Base-by-base conservation (phyloP, 176 grass and related monocot species). In the Hordeum marinum region DNA sequence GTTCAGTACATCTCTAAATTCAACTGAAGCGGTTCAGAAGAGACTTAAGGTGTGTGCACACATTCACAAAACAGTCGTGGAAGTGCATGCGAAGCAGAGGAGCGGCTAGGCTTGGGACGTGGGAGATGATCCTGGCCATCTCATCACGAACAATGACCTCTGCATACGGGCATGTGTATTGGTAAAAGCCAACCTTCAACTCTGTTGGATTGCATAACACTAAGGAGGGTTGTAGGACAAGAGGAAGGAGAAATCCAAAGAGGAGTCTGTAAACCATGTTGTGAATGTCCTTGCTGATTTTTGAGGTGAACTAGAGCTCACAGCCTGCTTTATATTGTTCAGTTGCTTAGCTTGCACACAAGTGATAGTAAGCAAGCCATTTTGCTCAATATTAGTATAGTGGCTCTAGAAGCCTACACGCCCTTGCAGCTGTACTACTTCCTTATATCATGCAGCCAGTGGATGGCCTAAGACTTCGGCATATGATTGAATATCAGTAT, bases 51-150 rank as follows among this genome's bases (percentile, higher is more conserved):
- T 68, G 39, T 68, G 65, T 24, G 79, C 81, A 71, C 82, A 98
- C 95, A 79, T 92, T 93, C 36, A 98, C 95, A 78, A 98, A 97
- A 54, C 95, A 98, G 76, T 94, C 95, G 20, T 97, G 95, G 81
- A 97, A 94, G 80, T 92, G 88, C 90, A 98, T 80, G 82, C 92
- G 78, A 62, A 98, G 84, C 46, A 98, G 89, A 3, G 90, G 92
- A 27, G 76, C 95, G 0, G 92, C 88, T 0, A 98, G 90, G 81
- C 92, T 94, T 43, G 84, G 82, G 5, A 90, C 90, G 2, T 21
- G 12, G 32, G 59, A 78, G 63, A 98, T 85, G 67, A 94, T 92
- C 75, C 85, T 78, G 40, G 79, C 25, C 27, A 93, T 85, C 57
- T 94, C 95, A 17, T 76, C 73, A 13, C 80, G 91, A 85, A 94